Percentiles rank a stretch among this genome's conserved stretches.
phyloP scores from a whole-genome alignment of 345 rosid genomes.

The Populus deltoides region DNA sequence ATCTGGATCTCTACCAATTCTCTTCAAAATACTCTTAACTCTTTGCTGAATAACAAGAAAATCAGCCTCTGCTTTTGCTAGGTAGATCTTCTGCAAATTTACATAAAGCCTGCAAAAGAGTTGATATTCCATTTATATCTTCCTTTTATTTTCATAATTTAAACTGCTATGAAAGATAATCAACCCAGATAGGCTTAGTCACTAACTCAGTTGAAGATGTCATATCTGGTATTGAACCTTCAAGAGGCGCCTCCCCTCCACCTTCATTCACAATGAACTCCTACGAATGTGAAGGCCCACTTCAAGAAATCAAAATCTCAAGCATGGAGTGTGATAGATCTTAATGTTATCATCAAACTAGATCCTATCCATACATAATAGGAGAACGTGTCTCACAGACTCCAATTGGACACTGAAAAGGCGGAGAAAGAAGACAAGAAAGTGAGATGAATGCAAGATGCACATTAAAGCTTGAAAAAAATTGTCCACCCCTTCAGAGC shows the following conservation, averaged over 20 bases:
- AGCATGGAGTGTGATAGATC: neutral
- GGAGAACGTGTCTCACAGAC: no score
- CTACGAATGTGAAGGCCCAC: slow-evolving; percentile 36
- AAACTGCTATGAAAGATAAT: no score
- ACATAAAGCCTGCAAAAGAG: slow-evolving; percentile 68
- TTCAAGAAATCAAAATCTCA: slow-evolving; percentile 8
- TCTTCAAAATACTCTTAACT: slow-evolving; percentile 58
- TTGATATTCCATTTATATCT: neutral
- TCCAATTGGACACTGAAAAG: no score
- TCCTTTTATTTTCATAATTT: no score
- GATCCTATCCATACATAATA: no score
- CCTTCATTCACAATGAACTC: slow-evolving; percentile 92
- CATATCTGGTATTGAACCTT: slow-evolving; percentile 99
- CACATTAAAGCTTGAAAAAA: no score
- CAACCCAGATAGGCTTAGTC: neutral
- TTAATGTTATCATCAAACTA: no score
- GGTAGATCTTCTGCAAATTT: slow-evolving; percentile 81
- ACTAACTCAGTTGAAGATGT: slow-evolving; percentile 98
- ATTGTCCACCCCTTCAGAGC: no score
- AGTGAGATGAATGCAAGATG: no score
- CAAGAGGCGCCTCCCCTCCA: slow-evolving; percentile 86
- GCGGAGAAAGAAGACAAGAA: no score
- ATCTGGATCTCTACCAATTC: slow-evolving; percentile 65
- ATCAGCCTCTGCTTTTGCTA: slow-evolving; percentile 92
- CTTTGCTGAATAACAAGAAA: slow-evolving; percentile 67